phyloP scores from a whole-genome alignment of 2,329 filamentous ascomycete species.

The Epicoccum nigrum region DNA sequence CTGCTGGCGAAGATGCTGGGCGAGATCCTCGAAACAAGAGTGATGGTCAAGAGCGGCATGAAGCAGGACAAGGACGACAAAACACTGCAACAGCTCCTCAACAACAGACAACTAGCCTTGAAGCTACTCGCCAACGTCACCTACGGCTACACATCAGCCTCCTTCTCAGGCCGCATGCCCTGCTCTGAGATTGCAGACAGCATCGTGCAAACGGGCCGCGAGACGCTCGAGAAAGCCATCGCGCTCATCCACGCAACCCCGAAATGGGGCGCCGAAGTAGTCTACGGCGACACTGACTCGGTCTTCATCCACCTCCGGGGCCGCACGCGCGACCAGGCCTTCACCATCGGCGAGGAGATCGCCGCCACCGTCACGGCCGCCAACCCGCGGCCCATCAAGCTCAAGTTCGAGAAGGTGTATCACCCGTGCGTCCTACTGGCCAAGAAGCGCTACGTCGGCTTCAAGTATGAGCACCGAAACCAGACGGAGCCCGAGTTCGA shows the following conservation, averaged over 20 bases:
- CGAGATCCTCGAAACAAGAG: constrained; percentile 91
- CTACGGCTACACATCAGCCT: constrained; percentile 96
- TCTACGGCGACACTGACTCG: constrained; percentile 97
- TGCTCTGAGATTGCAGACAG: constrained; percentile 98
- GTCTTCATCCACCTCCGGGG: constrained; percentile 90
- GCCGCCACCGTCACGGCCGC: constrained; percentile 83
- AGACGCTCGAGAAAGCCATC: constrained; percentile 93
- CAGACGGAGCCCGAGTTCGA: constrained; percentile 89
- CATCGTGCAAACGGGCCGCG: constrained; percentile 93
- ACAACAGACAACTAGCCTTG: constrained; percentile 91
- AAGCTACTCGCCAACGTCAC: constrained; percentile 99
- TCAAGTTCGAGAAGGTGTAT: constrained; percentile 99
- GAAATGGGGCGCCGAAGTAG: constrained; percentile 92
- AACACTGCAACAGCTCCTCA: constrained; percentile 81
- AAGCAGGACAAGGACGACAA: constrained; percentile 90
- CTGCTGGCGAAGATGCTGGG: constrained; percentile 94
- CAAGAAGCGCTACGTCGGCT: constrained; percentile 98
- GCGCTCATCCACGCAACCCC: constrained; percentile 87
- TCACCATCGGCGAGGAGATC: constrained; percentile 91
- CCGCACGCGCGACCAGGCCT: constrained; percentile 84
- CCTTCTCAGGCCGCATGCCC: constrained; percentile 96
- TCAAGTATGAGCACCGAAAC: constrained; percentile 84
- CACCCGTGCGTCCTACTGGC: constrained; percentile 91
- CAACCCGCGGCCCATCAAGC: constrained; percentile 89
- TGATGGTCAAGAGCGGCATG: constrained; percentile 99